phyloP scores from a whole-genome alignment of 2,329 filamentous ascomycete genomes.

The Colletotrichum higginsianum region DNA sequence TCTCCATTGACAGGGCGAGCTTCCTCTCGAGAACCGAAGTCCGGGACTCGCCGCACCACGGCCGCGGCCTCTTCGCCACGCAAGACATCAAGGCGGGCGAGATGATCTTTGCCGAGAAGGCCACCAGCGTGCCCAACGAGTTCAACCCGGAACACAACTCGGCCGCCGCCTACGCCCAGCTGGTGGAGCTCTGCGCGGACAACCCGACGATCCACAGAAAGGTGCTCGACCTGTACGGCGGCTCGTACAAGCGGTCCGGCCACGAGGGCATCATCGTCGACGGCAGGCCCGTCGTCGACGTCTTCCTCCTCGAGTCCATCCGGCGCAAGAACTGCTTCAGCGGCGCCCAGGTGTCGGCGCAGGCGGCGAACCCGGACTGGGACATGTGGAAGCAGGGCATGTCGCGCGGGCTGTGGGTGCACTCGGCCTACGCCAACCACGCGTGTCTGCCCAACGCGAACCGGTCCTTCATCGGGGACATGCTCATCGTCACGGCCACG shows the following conservation, averaged over 20 bases:
- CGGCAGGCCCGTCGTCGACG: constrained; percentile 54
- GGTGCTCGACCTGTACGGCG: constrained; percentile 55
- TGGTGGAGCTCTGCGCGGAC: constrained; percentile 56
- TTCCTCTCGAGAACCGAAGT: constrained; percentile 53
- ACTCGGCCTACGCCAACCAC: constrained; percentile 56
- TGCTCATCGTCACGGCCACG: constrained; percentile 52
- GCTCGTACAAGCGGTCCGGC: constrained; percentile 50
- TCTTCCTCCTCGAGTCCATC: constrained; percentile 57
- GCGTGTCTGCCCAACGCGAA: constrained; percentile 52
- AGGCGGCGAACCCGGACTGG: constrained; percentile 48
- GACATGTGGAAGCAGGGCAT: constrained; percentile 44
- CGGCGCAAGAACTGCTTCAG: constrained; percentile 59
- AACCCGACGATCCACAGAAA: constrained; percentile 54
- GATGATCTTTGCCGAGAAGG: constrained; percentile 60
- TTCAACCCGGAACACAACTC: constrained; percentile 58
- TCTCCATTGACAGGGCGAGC: constrained; percentile 47
- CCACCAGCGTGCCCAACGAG: constrained; percentile 57
- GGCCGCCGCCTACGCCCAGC: constrained; percentile 59
- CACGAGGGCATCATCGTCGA: constrained; percentile 52
- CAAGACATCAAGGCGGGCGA: constrained; percentile 55
- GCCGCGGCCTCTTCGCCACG: constrained; percentile 60
- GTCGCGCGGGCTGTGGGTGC: constrained; percentile 51
- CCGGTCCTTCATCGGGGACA: constrained; percentile 54
- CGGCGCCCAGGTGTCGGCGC: constrained; percentile 50
- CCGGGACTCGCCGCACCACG: constrained; percentile 51